These are phyloP conservation scores for Trebouxia sp. DNA, from an alignment of 139 green algal genomes.

Conservation along the genomic window DNA sequence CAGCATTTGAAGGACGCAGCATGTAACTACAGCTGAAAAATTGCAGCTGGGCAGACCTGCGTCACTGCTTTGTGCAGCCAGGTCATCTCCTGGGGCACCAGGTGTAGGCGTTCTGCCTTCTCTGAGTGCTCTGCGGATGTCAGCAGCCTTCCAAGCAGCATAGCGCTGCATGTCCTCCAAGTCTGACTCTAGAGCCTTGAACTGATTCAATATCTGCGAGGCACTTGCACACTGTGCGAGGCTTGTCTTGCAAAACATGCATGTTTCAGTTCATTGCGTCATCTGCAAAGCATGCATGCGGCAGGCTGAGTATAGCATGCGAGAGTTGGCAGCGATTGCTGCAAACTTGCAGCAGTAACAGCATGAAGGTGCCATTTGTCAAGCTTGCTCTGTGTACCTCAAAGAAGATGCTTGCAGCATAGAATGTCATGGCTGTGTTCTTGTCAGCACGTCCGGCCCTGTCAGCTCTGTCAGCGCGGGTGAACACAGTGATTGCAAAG, in stretches of 20 bases:
- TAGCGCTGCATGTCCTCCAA: slow-evolving; percentile 82
- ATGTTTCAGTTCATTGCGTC: background rate
- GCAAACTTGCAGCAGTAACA: background rate
- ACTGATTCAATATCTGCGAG: slow-evolving; percentile 71
- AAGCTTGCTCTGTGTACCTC: slow-evolving; percentile 53
- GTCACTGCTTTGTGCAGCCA: background rate
- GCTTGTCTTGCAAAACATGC: background rate
- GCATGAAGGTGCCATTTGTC: background rate
- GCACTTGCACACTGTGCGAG: background rate
- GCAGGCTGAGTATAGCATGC: background rate
- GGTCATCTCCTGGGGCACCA: slow-evolving; percentile 20
- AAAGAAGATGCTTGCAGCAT: slow-evolving; percentile 86
- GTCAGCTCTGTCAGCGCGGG: slow-evolving; percentile 67
- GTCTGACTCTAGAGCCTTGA: slow-evolving; percentile 60
- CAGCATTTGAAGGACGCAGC: too few species aligned
- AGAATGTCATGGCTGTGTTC: slow-evolving; percentile 81
- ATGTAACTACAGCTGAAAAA: too few species aligned
- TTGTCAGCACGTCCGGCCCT: slow-evolving; percentile 61
- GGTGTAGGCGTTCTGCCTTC: slow-evolving; percentile 72
- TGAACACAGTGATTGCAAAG: slow-evolving; percentile 80
- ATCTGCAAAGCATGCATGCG: background rate
- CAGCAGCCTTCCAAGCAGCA: slow-evolving; percentile 82
- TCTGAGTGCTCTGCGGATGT: slow-evolving; percentile 82
- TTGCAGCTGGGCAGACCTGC: too few species aligned
- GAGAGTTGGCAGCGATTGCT: too few species aligned